A percentile compares a stretch with the other conserved stretches of the same genome.
Evolutionary conservation across 2,329 filamentous ascomycete species (phyloP).

Genomic region (Cadophora malorum): DNA sequence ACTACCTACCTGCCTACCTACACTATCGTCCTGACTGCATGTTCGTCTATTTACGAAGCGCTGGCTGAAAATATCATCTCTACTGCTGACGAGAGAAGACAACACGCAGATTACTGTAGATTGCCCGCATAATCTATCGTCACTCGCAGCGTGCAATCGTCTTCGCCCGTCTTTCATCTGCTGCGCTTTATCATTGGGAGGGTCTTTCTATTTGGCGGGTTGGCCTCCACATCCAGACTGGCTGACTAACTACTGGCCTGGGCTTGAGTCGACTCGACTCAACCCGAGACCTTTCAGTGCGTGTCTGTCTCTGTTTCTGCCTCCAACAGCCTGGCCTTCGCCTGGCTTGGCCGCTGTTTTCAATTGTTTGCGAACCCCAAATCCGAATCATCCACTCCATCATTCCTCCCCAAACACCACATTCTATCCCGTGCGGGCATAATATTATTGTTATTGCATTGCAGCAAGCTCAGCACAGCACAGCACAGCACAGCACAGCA

Average conservation of each 20-base stretch:
- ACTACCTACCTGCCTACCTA: not conserved
- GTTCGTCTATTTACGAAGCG: constrained; percentile 6
- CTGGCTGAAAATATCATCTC: constrained; percentile 3
- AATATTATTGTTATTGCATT: not conserved
- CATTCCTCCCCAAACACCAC: not conserved
- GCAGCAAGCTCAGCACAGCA: not conserved
- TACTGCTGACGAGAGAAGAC: constrained; percentile 23
- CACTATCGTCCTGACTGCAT: constrained; percentile 13
- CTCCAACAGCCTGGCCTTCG: not conserved
- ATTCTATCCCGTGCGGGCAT: not conserved
- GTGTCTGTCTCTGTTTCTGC: constrained; percentile 9
- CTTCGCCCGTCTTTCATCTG: not conserved
- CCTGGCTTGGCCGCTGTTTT: constrained; percentile 11
- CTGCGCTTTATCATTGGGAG: not conserved
- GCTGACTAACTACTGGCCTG: not conserved
- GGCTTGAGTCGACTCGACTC: not conserved
- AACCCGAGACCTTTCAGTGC: not conserved
- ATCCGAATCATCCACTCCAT: not conserved
- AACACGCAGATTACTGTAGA: constrained; percentile 17
- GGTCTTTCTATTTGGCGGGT: not conserved
- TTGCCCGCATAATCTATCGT: constrained; percentile 15
- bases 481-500: not conserved
- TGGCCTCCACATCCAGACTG: not conserved
- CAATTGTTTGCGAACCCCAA: not conserved
- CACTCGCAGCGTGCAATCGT: not conserved